Evolutionary conservation across 1,284 basidiomycete species (phyloP), one percentile per base, ranked within the genome.

Genomic region (Malassezia arunalokei): DNA sequence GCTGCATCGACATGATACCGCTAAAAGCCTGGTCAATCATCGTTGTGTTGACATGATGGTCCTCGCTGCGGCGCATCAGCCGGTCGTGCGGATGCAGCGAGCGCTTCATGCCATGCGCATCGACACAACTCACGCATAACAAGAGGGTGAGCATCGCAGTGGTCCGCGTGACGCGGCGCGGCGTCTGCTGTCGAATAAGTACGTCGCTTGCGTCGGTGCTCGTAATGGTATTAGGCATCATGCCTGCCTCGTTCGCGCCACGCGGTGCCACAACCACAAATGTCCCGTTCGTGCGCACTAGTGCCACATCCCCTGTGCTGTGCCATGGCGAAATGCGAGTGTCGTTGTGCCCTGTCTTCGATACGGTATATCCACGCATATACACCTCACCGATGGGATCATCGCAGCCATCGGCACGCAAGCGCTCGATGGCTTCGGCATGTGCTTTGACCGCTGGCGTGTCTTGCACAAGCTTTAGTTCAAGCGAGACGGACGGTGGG

Each of bases 211-310:
- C 27, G 37, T 54, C 51, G 17, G 33, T 47, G 17, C 43, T 43
- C n/a, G 44, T 15, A 17, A 47, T 32, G 1, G 38, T 30, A 35
- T 47, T 37, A 5, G 51, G 53, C 24, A 35, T 11, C 28, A 50
- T 40, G 15, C 53, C 53, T 9, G 48, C 32, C 30, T 45, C 42
- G 8, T 33, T 14, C 6, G 40, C 31, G 15, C 42, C 43, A 5
- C 31, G 39, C 27, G 15, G 58, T 17, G 54, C 60, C 0, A 70
- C 42, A 1, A 71, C 53, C 1, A 71, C 66, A 2, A 71, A 57
- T 8, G 68, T 71, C 9, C 68, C 68, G 48, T 71, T 71, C 14
- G 68, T 60, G 15, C 68, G 62, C 53, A 65, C 51, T 5, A 59
- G 51, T 15, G 49, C 68, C 4, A 69, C 46, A 42, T 70, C 65